Evolutionary conservation across 2,329 filamentous ascomycete genomes (phyloP), one percentile per base, ranked within the genome.

Genomic region (Aureobasidium vineae): DNA sequence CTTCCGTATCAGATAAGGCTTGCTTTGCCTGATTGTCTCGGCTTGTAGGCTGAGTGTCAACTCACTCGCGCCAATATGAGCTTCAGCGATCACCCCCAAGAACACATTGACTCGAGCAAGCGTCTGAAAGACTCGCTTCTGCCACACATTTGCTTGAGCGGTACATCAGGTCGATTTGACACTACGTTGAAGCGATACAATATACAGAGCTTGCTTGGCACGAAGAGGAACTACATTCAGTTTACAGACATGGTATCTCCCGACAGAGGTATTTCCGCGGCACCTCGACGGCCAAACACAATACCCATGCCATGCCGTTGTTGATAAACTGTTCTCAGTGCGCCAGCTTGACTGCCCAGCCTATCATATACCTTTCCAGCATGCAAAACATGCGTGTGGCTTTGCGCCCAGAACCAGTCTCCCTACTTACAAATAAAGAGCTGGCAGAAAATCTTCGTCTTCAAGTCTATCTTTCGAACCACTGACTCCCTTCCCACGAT

Each of bases 211-310:
- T 10, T 15, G 23, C 40, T 43, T 38, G 33, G n/a, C 8, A 19
- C 41, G 21, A 49, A 61, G 23, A 61, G 10, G 28, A 19, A 36
- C 36, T 26, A 15, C 16, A 59, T 19, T 40, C 11, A 23, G 26
- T 43, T 33, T 31, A 23, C 13, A 57, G 19, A 5, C 15, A 43
- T 45, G 38, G 19, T 43, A 59, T 31, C 8, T 45, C 40, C 33
- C 40, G 54, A 59, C 23, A 26, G 21, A 13, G 13, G 45, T 21
- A 40, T 63, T 52, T 63, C 59, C 59, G 59, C 59, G 59, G 59
- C 26, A 38, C 13, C 28, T 10, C 38, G n/a, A 23, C n/a, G 23
- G 47, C 3, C 11, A 21, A 15, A n/a, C 13, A 19, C 11, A 21
- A 19, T 26, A 47, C 40, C 38, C 43, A 16, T 61, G 41, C 41